Evolutionary conservation across 352 stramenopile species (phyloP), one percentile per base, ranked within the genome.

Genomic region (Globisporangium mamillatum): DNA sequence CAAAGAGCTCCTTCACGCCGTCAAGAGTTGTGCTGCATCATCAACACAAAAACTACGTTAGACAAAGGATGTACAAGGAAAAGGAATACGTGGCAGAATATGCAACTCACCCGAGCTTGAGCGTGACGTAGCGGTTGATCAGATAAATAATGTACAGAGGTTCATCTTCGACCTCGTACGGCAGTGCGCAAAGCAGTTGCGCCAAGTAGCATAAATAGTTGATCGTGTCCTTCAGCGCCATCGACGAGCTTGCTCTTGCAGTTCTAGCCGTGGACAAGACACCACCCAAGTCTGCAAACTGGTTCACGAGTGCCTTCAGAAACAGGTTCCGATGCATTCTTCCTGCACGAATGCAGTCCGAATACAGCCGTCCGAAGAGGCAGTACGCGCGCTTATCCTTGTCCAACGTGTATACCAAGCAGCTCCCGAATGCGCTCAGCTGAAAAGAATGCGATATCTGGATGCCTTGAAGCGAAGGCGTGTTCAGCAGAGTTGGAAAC

Each of bases 81-180:
- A 44, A 54, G 14, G 41, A 10, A 52, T 52, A 52, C 18, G 18
- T 22, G 16, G 44, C 5, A 48, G 38, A 48, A 48, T 48, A 44
- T n/a, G 12, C 10, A 38, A 68, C 84, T 41, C 84, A 96, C 89
- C 84, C 75, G 44, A 95, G 82, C 66, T 86, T 88, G 69, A 96
- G 82, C 44, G 87, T 90, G 34, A 88, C 79, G 62, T 84, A 83
- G 60, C 86, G 89, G 68, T 94, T 94, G 73, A 95, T 91, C 63
- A 80, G 77, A 79, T 95, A 94, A 77, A 96, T 93, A 78, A 96
- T 75, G 68, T 88, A 90, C 24, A 96, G 75, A 53, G 86, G 89
- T 48, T 96, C 88, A 44, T 96, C 84, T 34, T 95, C 86, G 38
- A 92, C 69, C 25, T 92, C 84, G 60, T 90, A 96, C 32, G 89